These are phyloP conservation scores for Talaromyces pinophilus DNA, from an alignment of 2,329 filamentous ascomycete genomes.

Conservation along the genomic window DNA sequence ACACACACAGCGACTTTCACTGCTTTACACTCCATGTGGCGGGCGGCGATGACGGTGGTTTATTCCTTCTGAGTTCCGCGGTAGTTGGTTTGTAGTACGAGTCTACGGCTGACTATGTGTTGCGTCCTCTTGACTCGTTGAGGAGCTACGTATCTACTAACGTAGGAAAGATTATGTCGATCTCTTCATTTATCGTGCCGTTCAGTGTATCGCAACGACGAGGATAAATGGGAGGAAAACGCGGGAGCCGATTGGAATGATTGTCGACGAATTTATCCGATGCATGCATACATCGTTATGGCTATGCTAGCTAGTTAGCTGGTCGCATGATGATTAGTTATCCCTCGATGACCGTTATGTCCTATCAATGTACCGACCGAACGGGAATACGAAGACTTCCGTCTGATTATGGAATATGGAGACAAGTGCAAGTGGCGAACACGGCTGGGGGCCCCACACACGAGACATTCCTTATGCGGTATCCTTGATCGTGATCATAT, in stretches of 20 bases:
- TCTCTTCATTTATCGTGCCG: neutral
- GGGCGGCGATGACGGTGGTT: neutral
- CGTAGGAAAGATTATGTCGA: neutral
- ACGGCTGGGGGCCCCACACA: neutral
- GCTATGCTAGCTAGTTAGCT: neutral
- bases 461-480: constrained; percentile 4
- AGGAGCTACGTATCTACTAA: neutral
- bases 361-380: neutral
- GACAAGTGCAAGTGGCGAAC: neutral
- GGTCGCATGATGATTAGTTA: neutral
- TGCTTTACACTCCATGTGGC: neutral
- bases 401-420: neutral
- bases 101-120: neutral
- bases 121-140: neutral
- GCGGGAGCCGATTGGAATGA: neutral
- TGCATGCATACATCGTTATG: neutral
- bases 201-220: neutral
- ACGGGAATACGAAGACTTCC: neutral
- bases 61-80: neutral
- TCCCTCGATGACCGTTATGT: neutral
- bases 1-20: neutral
- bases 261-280: neutral
- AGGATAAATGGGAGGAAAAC: neutral
- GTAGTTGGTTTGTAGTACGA: neutral
- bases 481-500: neutral